Base-by-base conservation (phyloP, 1,284 basidiomycete genomes). In the Ustilago crameri region DNA sequence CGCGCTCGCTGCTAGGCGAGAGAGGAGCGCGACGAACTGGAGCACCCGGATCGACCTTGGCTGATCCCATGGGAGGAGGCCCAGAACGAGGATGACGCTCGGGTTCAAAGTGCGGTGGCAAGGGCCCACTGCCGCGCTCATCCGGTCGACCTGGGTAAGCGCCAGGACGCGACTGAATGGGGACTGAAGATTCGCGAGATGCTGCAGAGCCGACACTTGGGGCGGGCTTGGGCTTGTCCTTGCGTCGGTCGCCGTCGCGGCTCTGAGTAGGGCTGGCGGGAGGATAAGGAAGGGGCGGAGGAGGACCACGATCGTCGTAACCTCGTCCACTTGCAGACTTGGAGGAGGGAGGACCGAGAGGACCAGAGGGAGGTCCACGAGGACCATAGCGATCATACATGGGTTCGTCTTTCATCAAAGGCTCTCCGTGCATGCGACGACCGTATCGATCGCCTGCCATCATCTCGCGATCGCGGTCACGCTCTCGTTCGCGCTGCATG, bases 381-480 rank as follows among this genome's bases (percentile, higher is more conserved):
- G 69, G 59, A 22, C 59, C 69, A 22, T 59, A 63, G 2, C 69
- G 62, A 22, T 72, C 69, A 50, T 72, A 72, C 55, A 58, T 58
- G 26, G 56, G 49, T 17, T 66, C 69, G 37, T 72, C 69, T 27
- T 59, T 53, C 43, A 67, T 52, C 52, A 72, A 66, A n/a, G 65
- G 54, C 14, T 61, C 64, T 30, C 46, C 59, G 35, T 62, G 69
- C 35, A 66, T 52, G 37, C 59, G 58, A 30, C 69, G 69, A 24
- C 63, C 69, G 43, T 66, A 72, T 27, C 69, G 69, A 51, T 72
- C 69, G 10, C 51, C 58, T 15, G 59, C 45, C 63, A 72, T 63
- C 45, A 66, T 59, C 12, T 72, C 69, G 51, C 68, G 68, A 7
- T 69, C 66, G 4, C 67, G 56, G 10, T 63, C 58, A 10, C 59